Evolutionary conservation across 495 filamentous ascomycete genomes (phyloP).

Genomic region (Echria macrotheca): DNA sequence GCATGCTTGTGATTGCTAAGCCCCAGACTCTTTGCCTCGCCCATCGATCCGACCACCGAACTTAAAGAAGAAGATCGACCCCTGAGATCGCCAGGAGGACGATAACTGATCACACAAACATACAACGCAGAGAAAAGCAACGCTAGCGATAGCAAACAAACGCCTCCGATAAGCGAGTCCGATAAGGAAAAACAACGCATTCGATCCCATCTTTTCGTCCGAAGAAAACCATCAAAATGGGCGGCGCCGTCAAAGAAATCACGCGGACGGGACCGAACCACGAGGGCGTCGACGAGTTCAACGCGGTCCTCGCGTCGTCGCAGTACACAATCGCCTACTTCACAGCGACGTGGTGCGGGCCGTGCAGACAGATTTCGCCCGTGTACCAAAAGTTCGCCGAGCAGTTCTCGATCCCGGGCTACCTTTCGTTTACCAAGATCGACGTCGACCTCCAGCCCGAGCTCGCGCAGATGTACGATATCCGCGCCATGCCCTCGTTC

Average conservation of each 20-base stretch:
- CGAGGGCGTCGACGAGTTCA: too few species aligned
- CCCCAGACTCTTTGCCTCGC: too few species aligned
- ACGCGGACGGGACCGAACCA: conserved; percentile 27
- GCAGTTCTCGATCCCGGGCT: conserved; percentile 39
- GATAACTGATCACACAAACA: too few species aligned
- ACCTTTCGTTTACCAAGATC: conserved; percentile 55
- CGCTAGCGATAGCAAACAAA: too few species aligned
- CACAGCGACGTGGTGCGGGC: conserved; percentile 63
- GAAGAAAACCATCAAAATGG: conserved; percentile 16
- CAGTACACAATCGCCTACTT: conserved; percentile 47
- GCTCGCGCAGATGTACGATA: conserved; percentile 42
- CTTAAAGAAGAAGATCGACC: too few species aligned
- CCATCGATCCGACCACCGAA: too few species aligned
- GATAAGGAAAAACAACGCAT: too few species aligned
- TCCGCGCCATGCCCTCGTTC: conserved; percentile 76
- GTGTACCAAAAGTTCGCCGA: conserved; percentile 49
- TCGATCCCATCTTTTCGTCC: too few species aligned
- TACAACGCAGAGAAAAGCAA: too few species aligned
- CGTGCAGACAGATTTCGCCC: conserved; percentile 62
- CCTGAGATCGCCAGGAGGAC: too few species aligned
- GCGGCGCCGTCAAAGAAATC: conserved; percentile 28
- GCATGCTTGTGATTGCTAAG: too few species aligned
- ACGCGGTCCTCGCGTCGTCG: conserved; percentile 33
- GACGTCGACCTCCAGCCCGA: conserved; percentile 51
- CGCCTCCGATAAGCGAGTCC: too few species aligned